Evolutionary conservation across 805 yeast genomes (phyloP).

Genomic region (Cyberlindnera mycetangii): DNA sequence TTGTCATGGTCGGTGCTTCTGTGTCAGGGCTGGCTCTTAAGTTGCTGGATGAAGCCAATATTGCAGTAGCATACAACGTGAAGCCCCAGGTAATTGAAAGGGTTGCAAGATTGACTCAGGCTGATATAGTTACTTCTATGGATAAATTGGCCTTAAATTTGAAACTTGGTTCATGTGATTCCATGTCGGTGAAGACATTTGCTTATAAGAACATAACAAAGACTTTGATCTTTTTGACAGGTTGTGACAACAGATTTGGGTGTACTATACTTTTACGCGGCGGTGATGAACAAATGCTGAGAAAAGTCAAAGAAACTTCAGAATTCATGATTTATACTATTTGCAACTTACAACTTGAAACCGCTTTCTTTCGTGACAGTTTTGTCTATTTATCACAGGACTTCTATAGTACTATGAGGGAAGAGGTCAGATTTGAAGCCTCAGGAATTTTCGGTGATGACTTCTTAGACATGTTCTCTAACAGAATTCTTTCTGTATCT

Average conservation of each 20-base stretch:
- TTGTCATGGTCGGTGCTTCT: constrained; percentile 73
- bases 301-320: constrained; percentile 70
- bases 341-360: constrained; percentile 79
- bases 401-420: constrained; percentile 30
- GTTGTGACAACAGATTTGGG: constrained; percentile 71
- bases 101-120: constrained; percentile 72
- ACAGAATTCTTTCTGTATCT: constrained; percentile 71
- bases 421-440: constrained; percentile 9
- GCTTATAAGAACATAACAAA: constrained; percentile 54
- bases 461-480: constrained; percentile 38
- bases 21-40: constrained; percentile 81
- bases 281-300: constrained; percentile 54
- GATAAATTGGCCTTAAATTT: constrained; percentile 76
- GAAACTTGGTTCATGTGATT: constrained; percentile 70
- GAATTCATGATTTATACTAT: constrained; percentile 78
- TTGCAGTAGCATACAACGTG: constrained; percentile 77
- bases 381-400: constrained; percentile 49
- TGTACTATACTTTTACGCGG: constrained; percentile 89
- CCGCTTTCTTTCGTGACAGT: constrained; percentile 67
- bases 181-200: constrained; percentile 68
- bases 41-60: constrained; percentile 66
- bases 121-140: constrained; percentile 82
- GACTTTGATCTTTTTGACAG: constrained; percentile 76
- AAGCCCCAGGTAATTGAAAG: constrained; percentile 81
- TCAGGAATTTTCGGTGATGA: constrained; percentile 33